Conservation (phyloP, 2,329 filamentous ascomycete species). For the Neonectria magnoliae region DNA sequence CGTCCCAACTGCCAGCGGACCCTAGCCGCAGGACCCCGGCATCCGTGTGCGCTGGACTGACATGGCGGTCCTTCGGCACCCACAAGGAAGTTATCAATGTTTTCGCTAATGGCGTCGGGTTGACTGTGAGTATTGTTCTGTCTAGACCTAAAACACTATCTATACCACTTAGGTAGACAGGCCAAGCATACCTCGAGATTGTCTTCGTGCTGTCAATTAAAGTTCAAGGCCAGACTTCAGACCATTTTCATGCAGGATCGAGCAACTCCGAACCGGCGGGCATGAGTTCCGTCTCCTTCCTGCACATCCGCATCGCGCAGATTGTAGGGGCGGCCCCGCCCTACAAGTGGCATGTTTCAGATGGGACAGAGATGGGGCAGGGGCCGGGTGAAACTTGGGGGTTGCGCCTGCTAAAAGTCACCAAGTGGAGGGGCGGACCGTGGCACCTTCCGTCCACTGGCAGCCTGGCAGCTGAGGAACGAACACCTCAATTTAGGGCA, state of each 20-base stretch:
- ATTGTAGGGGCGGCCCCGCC: constrained; percentile 21
- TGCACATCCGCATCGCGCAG: background rate
- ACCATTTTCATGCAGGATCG: constrained; percentile 20
- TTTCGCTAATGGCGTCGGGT: background rate
- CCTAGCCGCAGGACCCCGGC: background rate
- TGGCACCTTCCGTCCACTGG: constrained; percentile 29
- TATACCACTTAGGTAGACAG: background rate
- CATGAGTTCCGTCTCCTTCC: background rate
- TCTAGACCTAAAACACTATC: background rate
- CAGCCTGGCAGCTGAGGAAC: constrained; percentile 8
- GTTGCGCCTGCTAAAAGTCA: constrained; percentile 11
- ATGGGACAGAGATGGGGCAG: constrained; percentile 30
- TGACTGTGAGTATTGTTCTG: background rate
- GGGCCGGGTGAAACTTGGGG: constrained; percentile 32
- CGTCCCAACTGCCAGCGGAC: constrained; percentile 7
- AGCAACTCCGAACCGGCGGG: background rate
- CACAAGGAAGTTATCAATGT: background rate
- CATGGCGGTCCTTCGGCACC: background rate
- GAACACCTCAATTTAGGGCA: constrained; percentile 3
- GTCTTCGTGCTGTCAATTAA: background rate
- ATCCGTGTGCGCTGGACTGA: background rate
- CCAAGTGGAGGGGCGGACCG: constrained; percentile 19
- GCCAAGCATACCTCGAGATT: background rate
- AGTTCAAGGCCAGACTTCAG: constrained; percentile 4
- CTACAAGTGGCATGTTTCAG: constrained; percentile 35